Base-by-base conservation (phyloP, 768 basidiomycete species). In the Tricholoma flavovirens region DNA sequence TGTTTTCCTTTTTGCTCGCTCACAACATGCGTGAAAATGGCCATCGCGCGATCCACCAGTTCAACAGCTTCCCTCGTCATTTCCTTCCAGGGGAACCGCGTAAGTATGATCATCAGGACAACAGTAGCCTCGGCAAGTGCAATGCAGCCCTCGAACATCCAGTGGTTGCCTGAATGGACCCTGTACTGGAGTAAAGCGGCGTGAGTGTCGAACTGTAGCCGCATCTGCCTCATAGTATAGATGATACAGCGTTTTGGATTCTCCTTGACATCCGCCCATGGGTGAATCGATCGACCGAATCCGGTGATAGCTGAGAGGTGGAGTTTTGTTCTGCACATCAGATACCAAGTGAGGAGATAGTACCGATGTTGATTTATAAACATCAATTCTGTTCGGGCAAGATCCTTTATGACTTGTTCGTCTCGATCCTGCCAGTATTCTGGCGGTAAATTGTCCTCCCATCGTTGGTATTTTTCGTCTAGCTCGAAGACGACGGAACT, bases 61-160 rank as follows among this genome's bases (percentile, higher is more conserved):
- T 58, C 60, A 22, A 74, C 73, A 40, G 74, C 72, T 53, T 77
- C 77, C 2, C 55, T 57, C 29, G 68, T 65, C 61, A 72, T 71
- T 46, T 70, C 70, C 46, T 72, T 68, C 62, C 71, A 73, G 40
- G 75, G 73, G 42, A 67, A 67, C 52, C 75, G 74, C 14, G 75
- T 66, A 51, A 77, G 60, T 11, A 71, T 74, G 21, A 75, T 74
- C 33, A 75, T 67, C 19, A 81, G 72, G 55, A 75, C 75, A 53
- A 81, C 72, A 14, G 75, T 71, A 26, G 75, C 77, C 62, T 81
- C 79, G 58, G 78, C 76, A 10, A 79, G 67, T 7, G 75, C 73
- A 62, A 74, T 73, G 56, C 73, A 77, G 5, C 75, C 76, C 56
- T 72, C 72, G 58, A 77, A 77, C 53, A 70, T 70, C 75, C 75